Percentiles rank a stretch among this genome's conserved stretches.
These are phyloP conservation scores for Cercophora scortea DNA, from an alignment of 495 filamentous ascomycete species.

Conservation along the genomic window DNA sequence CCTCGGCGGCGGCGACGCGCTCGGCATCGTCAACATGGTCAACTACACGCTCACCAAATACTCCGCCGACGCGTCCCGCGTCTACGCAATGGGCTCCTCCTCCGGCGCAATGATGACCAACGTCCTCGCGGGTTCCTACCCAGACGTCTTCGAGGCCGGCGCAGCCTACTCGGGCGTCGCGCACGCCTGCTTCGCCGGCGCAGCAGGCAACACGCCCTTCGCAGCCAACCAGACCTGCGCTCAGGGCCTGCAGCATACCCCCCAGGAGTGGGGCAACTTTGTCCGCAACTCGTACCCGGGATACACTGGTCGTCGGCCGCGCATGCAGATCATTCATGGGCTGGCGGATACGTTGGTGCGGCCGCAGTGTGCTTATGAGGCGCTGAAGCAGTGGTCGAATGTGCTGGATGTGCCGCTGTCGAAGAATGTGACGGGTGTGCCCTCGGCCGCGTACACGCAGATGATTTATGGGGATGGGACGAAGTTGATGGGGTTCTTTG, in stretches of 20 bases:
- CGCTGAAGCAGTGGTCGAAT: slow-evolving; percentile 51
- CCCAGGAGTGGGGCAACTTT: slow-evolving; percentile 40
- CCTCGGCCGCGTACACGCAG: slow-evolving; percentile 33
- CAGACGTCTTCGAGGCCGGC: slow-evolving; percentile 49
- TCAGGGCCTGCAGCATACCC: slow-evolving; percentile 39
- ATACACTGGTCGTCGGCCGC: slow-evolving; percentile 43
- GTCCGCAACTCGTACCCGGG: slow-evolving; percentile 45
- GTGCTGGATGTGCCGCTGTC: slow-evolving; percentile 34
- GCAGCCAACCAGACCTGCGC: slow-evolving; percentile 45
- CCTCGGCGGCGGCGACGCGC: slow-evolving; percentile 43
- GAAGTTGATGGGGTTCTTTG: slow-evolving; percentile 39
- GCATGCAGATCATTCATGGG: slow-evolving; percentile 52
- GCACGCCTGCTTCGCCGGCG: slow-evolving; percentile 42
- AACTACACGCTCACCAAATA: slow-evolving; percentile 42
- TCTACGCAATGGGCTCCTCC: slow-evolving; percentile 45
- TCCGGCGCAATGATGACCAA: slow-evolving; percentile 57
- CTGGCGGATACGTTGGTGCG: slow-evolving; percentile 40
- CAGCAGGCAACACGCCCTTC: slow-evolving; percentile 22
- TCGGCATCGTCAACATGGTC: slow-evolving; percentile 50
- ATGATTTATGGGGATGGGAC: slow-evolving; percentile 37
- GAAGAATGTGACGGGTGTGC: slow-evolving; percentile 27
- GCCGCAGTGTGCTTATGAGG: slow-evolving; percentile 43
- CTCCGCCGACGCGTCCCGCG: slow-evolving; percentile 34
- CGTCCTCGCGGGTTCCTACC: slow-evolving; percentile 50
- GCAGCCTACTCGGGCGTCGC: slow-evolving; percentile 47